Base-by-base conservation (phyloP, 2,329 filamentous ascomycete genomes). In the Arthroderma uncinatum region DNA sequence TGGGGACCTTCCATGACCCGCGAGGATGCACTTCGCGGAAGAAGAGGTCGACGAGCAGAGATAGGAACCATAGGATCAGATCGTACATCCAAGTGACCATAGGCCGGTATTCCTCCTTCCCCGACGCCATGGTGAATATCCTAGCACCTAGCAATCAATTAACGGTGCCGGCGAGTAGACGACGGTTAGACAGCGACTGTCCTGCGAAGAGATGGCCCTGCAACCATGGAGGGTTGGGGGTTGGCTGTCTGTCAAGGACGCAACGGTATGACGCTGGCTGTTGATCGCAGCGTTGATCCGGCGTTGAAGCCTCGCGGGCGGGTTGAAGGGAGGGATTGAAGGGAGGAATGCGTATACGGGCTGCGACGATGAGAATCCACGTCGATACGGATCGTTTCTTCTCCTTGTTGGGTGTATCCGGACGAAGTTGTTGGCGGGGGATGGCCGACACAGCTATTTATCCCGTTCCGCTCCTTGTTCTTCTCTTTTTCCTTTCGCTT, bases 11-110 rank as follows among this genome's bases (percentile, higher is more conserved):
- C 90, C 93, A 98, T 61, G 91, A 89, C 64, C 90, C 90, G 62
- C 93, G 82, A 10, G 93, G 93, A 70, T 97, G 91, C 14, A 98
- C 89, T 74, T 98, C 93, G 64, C 93, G 86, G 78, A 98, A 98
- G 82, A 98, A 98, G 64, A 96, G 83, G 73, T 98, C 93, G 63
- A 94, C 84, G 55, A 97, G 79, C 62, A 97, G 70, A 2, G 77
- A 78, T 61, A 79, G 74, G 8, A 70, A 67, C 77, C 77, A 79
- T 37, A 79, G 66, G 50, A 76, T 69, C 25, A 77, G 61, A 64
- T 78, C 76, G 63, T 78, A 78, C 53, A 77, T 61, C 76, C 76
- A 78, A 64, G 71, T 72, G 58, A 76, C 70, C 65, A 77, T 73
- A 53, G 73, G 74, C 59, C 71, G 66, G 55, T 74, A 70, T n/a